These are phyloP conservation scores for Arabidopsis arenosa DNA, from an alignment of 345 rosid genomes.

Conservation along the genomic window DNA sequence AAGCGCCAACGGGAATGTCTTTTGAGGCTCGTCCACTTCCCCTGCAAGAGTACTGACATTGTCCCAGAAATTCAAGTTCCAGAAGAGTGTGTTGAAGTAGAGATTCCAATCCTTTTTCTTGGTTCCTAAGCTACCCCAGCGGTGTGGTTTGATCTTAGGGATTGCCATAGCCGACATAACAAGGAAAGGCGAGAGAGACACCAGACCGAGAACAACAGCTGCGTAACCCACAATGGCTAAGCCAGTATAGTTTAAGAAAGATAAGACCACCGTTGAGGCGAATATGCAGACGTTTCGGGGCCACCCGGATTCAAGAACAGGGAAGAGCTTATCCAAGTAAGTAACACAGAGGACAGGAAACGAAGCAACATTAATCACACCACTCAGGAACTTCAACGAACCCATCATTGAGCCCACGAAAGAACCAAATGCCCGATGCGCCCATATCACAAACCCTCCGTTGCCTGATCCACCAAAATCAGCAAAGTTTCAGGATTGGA, in stretches of 20 bases:
- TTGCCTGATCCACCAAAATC: constrained; percentile 49
- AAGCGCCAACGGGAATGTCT: constrained; percentile 71
- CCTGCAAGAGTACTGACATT: constrained; percentile 87
- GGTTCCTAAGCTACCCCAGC: constrained; percentile 76
- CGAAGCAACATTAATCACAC: constrained; percentile 80
- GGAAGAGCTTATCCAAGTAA: constrained; percentile 62
- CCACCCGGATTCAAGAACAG: constrained; percentile 61
- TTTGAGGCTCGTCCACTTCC: constrained; percentile 75
- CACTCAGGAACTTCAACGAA: constrained; percentile 79
- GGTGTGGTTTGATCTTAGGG: constrained; percentile 66
- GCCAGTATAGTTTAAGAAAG: constrained; percentile 75
- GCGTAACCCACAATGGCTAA: constrained; percentile 74
- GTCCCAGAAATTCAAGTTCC: constrained; percentile 97
- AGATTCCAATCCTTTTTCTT: constrained; percentile 74
- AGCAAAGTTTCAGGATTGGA: not conserved
- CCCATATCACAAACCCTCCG: constrained; percentile 91
- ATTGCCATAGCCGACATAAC: constrained; percentile 68
- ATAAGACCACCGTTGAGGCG: constrained; percentile 52
- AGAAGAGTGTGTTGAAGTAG: constrained; percentile 86
- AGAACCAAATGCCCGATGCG: constrained; percentile 74
- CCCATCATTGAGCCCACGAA: constrained; percentile 81
- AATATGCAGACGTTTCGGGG: constrained; percentile 53
- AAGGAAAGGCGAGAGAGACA: constrained; percentile 78
- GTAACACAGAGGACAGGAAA: constrained; percentile 72
- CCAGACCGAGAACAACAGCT: constrained; percentile 67